phyloP scores from a whole-genome alignment of 106 monocot species.

The Dioscorea dumetorum region DNA sequence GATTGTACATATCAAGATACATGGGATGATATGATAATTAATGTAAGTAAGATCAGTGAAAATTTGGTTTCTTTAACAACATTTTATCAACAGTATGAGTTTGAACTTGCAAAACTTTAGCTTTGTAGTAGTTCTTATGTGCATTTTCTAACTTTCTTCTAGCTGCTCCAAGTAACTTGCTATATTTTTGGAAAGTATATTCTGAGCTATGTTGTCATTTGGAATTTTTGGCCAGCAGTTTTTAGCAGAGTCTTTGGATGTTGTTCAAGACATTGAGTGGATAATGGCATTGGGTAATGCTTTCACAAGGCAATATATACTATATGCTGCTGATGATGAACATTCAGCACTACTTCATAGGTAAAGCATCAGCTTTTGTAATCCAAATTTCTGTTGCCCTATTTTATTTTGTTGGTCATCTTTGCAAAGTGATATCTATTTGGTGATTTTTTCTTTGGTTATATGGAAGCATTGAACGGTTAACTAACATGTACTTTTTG shows the following conservation, averaged over 20 bases:
- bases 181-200: too few relatives aligned
- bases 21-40: constrained; percentile 95
- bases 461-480: too few relatives aligned
- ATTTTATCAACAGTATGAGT: not conserved
- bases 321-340: constrained; percentile 67
- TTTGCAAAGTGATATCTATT: too few relatives aligned
- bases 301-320: constrained; percentile 71
- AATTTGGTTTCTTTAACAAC: constrained; percentile 3
- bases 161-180: too few relatives aligned
- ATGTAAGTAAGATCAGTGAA: constrained; percentile 52
- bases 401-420: too few relatives aligned
- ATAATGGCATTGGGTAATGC: constrained; percentile 78
- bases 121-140: not conserved
- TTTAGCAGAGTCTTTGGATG: constrained; percentile 93
- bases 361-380: constrained; percentile 16
- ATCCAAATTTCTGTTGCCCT: too few relatives aligned
- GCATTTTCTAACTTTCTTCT: too few relatives aligned
- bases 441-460: too few relatives aligned
- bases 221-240: constrained; percentile 49
- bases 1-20: constrained; percentile 80
- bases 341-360: constrained; percentile 91
- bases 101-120: not conserved
- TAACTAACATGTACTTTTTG: too few relatives aligned
- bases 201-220: too few relatives aligned
- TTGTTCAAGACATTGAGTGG: constrained; percentile 78